Evolutionary conservation across 139 green algal species (phyloP), one percentile per base, ranked within the genome.

Genomic region (Picochlorum sp.): DNA sequence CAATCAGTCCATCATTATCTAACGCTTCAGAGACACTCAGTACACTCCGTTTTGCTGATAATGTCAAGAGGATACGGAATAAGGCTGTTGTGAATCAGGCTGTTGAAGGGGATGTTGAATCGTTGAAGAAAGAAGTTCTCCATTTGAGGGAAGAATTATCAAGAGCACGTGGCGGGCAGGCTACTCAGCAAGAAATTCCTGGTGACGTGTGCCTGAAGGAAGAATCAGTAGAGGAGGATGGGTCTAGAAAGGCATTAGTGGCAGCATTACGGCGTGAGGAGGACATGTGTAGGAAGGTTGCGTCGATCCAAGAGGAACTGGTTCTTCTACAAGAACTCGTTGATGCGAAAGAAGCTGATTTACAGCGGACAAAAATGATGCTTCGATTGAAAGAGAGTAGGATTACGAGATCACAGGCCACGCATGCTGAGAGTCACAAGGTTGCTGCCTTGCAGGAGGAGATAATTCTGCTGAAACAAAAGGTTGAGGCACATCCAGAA

Each of bases 31-130:
- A 97, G 78, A 96, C 91, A 13, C 70, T 93, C n/a, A 84, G 67
- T 72, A 97, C 91, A 15, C 83, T 97, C 21, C 76, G 81, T 16
- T 97, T 97, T 77, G 90, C 87, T 28, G 67, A 79, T 60, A 66
- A 86, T 11, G 88, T 89, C 20, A 98, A 98, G 81, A 73, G 80
- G 61, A 92, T 99, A 62, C 81, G 81, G 50, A 98, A 98, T 81
- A 78, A 83, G 66, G 84, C 84, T 3, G 58, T 82, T 4, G 75
- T 92, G 26, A 90, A 91, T 52, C 77, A 89, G 70, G 79, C 86
- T 57, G 72, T 67, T 0, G 49, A 67, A 11, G 88, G 85, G 13
- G 81, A 92, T 38, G 61, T 60, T 6, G 47, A 60, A 0, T 65
- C 67, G 57, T 74, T 93, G 56, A 74, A 77, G 58, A 62, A 57